A percentile compares a stretch with the other conserved stretches of the same genome.
Conservation (phyloP, 805 yeast genomes). For the Yueomyces sp. region DNA sequence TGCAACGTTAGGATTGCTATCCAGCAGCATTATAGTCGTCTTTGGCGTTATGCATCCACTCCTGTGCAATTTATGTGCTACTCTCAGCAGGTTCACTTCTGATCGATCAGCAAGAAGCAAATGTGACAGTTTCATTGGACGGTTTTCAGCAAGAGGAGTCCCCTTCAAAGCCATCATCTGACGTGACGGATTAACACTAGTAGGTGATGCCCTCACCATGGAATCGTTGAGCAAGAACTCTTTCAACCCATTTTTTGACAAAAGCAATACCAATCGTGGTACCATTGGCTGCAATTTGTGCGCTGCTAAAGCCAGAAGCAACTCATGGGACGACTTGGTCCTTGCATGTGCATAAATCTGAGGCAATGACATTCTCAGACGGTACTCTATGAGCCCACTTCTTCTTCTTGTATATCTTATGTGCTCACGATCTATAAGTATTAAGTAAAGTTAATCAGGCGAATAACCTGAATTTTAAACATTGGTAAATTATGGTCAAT, state of each 20-base stretch:
- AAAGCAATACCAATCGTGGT: neutral
- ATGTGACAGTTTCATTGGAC: neutral
- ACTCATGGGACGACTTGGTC: neutral
- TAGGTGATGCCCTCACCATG: neutral
- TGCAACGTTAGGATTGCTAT: neutral
- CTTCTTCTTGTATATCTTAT: too few species aligned
- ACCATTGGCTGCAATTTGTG: neutral
- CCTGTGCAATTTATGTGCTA: neutral
- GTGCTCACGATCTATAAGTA: too few species aligned
- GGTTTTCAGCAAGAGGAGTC: neutral
- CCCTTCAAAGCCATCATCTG: neutral
- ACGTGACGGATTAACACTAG: neutral
- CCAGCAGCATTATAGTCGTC: neutral
- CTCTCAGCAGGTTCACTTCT: neutral
- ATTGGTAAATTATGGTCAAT: too few species aligned
- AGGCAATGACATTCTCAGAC: neutral
- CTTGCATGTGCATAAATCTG: neutral
- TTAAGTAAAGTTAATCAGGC: too few species aligned
- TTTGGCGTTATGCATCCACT: neutral
- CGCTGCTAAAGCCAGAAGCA: neutral
- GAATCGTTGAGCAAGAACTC: neutral
- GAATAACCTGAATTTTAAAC: too few species aligned
- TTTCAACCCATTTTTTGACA: neutral
- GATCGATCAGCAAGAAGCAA: neutral
- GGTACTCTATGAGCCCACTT: too few species aligned